Percentiles rank a stretch among this genome's conserved stretches.
phyloP scores from a whole-genome alignment of 2,329 filamentous ascomycete genomes.

The Didymella pinodella region DNA sequence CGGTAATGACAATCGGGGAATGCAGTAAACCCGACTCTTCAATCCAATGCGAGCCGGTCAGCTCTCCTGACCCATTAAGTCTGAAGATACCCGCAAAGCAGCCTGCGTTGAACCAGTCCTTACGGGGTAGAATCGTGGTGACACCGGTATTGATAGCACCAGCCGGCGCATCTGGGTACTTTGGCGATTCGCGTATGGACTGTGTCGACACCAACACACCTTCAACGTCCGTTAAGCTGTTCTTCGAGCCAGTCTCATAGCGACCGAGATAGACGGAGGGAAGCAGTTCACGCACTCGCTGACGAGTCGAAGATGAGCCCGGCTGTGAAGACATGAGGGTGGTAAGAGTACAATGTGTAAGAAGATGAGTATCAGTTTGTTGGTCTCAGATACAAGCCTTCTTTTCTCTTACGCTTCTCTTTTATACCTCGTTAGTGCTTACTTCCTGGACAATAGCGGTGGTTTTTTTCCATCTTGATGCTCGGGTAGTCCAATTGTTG shows the following conservation, averaged over 20 bases:
- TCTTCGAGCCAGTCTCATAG: constrained; percentile 51
- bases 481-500: not conserved
- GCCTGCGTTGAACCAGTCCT: constrained; percentile 52
- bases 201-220: constrained; percentile 55
- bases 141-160: constrained; percentile 54
- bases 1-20: constrained; percentile 68
- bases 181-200: constrained; percentile 46
- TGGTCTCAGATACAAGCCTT: not conserved
- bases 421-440: not conserved
- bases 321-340: constrained; percentile 21
- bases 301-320: constrained; percentile 28
- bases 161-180: constrained; percentile 37
- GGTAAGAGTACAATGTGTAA: not conserved
- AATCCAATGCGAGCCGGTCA: constrained; percentile 69
- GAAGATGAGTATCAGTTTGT: not conserved
- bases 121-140: constrained; percentile 55
- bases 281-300: constrained; percentile 51
- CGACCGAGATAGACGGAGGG: constrained; percentile 49
- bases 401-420: not conserved
- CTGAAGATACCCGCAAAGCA: constrained; percentile 60
- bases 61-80: constrained; percentile 70
- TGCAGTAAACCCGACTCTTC: constrained; percentile 67
- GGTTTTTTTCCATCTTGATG: not conserved
- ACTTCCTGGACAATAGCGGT: not conserved
- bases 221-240: constrained; percentile 56